A percentile compares a stretch with the other conserved stretches of the same genome.
Evolutionary conservation across 2,329 filamentous ascomycete species (phyloP).

Genomic region (Coniochaeta sp.): DNA sequence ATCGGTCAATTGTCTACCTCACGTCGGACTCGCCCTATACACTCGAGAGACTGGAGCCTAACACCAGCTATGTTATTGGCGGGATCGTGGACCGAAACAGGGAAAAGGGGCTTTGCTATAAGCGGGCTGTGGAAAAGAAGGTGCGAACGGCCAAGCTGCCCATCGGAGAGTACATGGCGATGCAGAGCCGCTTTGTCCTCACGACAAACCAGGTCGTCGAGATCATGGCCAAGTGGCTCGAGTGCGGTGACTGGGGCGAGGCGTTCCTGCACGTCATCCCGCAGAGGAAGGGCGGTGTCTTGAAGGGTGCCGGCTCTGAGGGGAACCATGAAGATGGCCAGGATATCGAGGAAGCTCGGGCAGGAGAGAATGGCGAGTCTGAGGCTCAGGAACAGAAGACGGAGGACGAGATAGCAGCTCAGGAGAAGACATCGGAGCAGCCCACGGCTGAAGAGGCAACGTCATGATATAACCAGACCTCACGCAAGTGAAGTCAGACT

Average conservation of each 20-base stretch:
- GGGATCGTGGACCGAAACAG: constrained; percentile 94
- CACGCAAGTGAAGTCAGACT: background rate
- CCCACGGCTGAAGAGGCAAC: background rate
- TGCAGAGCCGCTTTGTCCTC: constrained; percentile 78
- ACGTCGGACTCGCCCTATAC: constrained; percentile 87
- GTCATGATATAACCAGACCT: background rate
- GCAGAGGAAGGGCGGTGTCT: constrained; percentile 73
- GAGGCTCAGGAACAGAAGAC: constrained; percentile 16
- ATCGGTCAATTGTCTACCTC: constrained; percentile 65
- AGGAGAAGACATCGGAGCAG: background rate
- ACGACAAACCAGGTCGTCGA: constrained; percentile 95
- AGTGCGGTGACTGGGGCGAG: constrained; percentile 82
- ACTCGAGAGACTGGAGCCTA: constrained; percentile 73
- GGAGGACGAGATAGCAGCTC: too few species aligned
- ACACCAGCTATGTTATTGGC: constrained; percentile 88
- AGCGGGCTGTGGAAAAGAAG: constrained; percentile 63
- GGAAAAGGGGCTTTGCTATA: constrained; percentile 91
- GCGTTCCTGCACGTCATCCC: constrained; percentile 87
- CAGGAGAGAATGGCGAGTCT: constrained; percentile 19
- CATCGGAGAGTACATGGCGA: constrained; percentile 90
- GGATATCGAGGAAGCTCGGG: constrained; percentile 13
- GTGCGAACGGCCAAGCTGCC: constrained; percentile 86
- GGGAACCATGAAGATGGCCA: constrained; percentile 16
- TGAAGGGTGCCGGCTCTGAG: constrained; percentile 38
- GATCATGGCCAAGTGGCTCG: constrained; percentile 92